Base-by-base conservation (phyloP, 306 rosid species). In the Delonix regia region DNA sequence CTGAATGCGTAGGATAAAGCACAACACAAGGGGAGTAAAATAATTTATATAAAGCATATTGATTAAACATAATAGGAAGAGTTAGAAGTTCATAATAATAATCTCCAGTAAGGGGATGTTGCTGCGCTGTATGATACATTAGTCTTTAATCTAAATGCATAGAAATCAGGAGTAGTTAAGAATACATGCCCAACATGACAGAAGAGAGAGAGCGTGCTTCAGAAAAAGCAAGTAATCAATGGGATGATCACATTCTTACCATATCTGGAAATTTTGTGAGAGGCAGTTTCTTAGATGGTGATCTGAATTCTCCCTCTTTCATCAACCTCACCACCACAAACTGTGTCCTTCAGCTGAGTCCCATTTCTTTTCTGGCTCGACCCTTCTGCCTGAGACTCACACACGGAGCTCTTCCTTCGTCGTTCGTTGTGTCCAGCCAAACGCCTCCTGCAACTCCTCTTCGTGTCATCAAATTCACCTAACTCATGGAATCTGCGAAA, bases 361-460 rank as follows among this genome's bases (percentile, higher is more conserved):
- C 77, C 69, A 21, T 12, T 27, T 19, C 86, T 87, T 82, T 84
- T 82, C 51, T 73, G 82, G 86, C 70, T 77, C 22, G 94, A 84
- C 53, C 97, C 89, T 81, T 84, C 93, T 21, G 83, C 80, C 61
- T 79, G 77, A 69, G 89, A 77, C 62, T 91, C 93, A 0, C 18
- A 5, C 68, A 33, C 25, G 1, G 80, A 64, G 72, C 73, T 86
- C 93, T 91, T 91, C 78, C 93, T 87, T 60, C 93, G 80, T 7
- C 94, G 78, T 57, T 87, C 88, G 18, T 91, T 89, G 84, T 89
- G 96, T 28, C 91, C 96, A 1, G 96, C 91, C 80, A 91, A 74
- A 28, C 92, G 93, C 83, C 89, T 86, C 21, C 93, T 86, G 39
- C 97, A 91, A 80, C 97, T 91, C 71, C 93, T 80, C 49, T 88